Evolutionary conservation across 768 basidiomycete genomes (phyloP).

Genomic region (Hydnum rufescens): DNA sequence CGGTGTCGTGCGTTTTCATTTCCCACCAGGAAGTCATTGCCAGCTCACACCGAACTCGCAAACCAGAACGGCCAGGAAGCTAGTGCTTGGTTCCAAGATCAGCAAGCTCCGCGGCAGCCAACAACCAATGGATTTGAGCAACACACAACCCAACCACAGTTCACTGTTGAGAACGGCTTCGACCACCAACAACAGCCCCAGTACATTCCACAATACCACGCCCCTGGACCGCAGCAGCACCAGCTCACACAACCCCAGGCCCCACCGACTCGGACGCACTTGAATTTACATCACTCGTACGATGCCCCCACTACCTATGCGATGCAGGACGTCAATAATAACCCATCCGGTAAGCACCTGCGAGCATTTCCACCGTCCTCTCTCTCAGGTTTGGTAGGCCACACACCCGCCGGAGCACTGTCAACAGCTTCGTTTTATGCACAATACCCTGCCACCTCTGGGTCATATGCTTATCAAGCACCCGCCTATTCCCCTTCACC

Average conservation of each 20-base stretch:
- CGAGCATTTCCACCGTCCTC: not conserved
- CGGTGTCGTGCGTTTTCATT: not conserved
- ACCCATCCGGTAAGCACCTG: not conserved
- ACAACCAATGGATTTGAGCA: not conserved
- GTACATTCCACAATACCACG: not conserved
- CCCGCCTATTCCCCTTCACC: not conserved
- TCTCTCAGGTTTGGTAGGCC: not conserved
- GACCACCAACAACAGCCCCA: not conserved
- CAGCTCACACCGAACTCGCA: not conserved
- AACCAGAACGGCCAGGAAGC: not conserved
- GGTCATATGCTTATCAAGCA: not conserved
- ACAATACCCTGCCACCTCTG: not conserved
- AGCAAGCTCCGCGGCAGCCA: not conserved
- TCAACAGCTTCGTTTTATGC: not conserved
- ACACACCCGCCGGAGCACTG: no score
- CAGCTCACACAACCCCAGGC: not conserved
- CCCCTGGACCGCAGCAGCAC: conserved; percentile 2
- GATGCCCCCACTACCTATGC: not conserved
- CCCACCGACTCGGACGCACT: not conserved
- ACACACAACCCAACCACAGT: not conserved
- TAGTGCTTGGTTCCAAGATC: not conserved
- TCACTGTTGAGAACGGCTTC: not conserved
- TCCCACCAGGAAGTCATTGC: not conserved
- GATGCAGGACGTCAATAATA: not conserved
- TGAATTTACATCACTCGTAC: conserved; percentile 1